Base-by-base conservation (phyloP, 345 rosid species). In the Lepidium sativum region DNA sequence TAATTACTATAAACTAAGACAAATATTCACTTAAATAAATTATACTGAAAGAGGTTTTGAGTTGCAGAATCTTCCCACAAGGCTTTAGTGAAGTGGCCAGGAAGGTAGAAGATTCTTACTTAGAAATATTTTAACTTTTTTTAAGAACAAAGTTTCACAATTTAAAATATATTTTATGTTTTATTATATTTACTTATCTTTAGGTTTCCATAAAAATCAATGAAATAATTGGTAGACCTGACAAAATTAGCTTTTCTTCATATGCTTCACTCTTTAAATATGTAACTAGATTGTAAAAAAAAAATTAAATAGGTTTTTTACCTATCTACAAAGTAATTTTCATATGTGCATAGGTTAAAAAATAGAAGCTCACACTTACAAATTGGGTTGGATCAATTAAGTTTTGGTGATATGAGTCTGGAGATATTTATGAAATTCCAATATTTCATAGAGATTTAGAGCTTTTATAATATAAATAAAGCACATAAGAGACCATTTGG, bases 31-130 rank as follows among this genome's bases (percentile, higher is more conserved):
- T 44, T 39, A 65, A 56, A 23, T 49, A 32, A 49, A 57, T 39
- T 32, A 49, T 39, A 71, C 38, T 64, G 65, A 64, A 40, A 57
- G 60, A 60, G 51, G 65, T 49, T 47, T 39, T 20, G 62, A 65
- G 70, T 71, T 18, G 54, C 54, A 57, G 60, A 71, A 71, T 71
- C 70, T 65, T 71, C 60, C 54, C 53, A 57, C 60, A 45, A 39
- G 75, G 33, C 70, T 56, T 64, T 64, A 55, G 47, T 72, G 71
- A 65, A 62, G 54, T 72, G 71, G 48, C 71, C 54, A 71, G 65
- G 65, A 71, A 71, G 70, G 60, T 57, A 49, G 59, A 65, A 72
- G 66, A 72, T 72, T 72, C 76, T 58, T 50, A 8, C 38, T 32
- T 64, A n/a, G 0, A 56, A 8, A 55, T 55, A 31, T 64, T 57